phyloP scores from a whole-genome alignment of 1,139 yeast genomes.

The Scheffersomyces parashehatae region DNA sequence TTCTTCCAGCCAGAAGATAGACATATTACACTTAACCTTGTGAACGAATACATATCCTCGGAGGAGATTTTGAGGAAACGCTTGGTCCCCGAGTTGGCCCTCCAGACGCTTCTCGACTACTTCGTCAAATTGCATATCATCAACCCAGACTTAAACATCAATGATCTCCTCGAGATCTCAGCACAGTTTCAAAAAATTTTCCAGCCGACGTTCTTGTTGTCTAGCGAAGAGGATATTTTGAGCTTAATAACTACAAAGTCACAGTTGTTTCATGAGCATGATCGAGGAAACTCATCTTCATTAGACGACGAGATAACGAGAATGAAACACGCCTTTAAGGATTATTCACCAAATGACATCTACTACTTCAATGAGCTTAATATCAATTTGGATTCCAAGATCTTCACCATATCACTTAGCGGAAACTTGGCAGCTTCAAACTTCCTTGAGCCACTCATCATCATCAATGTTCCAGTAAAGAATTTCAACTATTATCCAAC shows the following conservation, averaged over 20 bases:
- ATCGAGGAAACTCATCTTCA: conserved; percentile 1
- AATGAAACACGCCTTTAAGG: not conserved
- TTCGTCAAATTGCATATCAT: not conserved
- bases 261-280: not conserved
- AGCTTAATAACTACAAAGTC: not conserved
- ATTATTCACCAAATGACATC: conserved; percentile 6
- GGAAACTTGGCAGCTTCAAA: conserved; percentile 13
- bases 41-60: not conserved
- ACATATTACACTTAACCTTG: not conserved
- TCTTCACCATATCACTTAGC: conserved; percentile 9
- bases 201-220: not conserved
- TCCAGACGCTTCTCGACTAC: conserved; percentile 3
- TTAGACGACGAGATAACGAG: conserved; percentile 5
- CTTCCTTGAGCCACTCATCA: conserved; percentile 13
- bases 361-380: conserved; percentile 18
- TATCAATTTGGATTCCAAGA: conserved; percentile 9
- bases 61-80: conserved; percentile 6
- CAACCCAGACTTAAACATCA: not conserved
- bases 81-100: not conserved
- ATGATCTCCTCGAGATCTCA: not conserved
- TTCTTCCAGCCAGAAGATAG: conserved; percentile 1
- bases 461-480: conserved; percentile 8
- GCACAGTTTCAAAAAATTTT: not conserved
- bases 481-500: conserved; percentile 13
- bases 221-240: not conserved